phyloP scores from a whole-genome alignment of 2,329 filamentous ascomycete genomes.

The Neofusicoccum kwambonambiense region DNA sequence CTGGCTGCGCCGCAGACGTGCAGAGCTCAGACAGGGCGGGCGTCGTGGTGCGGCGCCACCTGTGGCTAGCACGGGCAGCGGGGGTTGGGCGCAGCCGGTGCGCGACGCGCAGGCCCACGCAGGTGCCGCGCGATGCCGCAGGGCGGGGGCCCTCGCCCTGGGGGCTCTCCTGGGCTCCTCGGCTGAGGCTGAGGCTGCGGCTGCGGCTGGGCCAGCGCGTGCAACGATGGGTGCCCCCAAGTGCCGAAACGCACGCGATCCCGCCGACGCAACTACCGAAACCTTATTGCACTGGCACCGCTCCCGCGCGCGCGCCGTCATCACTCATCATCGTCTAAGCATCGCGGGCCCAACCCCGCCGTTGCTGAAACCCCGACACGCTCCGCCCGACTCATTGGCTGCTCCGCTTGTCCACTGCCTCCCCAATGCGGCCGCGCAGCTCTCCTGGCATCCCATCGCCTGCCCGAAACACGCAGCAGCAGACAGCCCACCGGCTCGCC shows the following conservation, averaged over 20 bases:
- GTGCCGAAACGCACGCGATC: conserved; percentile 5
- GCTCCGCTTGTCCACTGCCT: no score
- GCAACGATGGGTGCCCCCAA: background rate
- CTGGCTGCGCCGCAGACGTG: no score
- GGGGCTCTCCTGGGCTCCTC: no score
- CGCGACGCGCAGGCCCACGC: no score
- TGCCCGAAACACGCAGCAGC: background rate
- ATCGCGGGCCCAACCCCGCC: background rate
- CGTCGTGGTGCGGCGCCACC: no score
- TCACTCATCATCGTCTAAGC: background rate
- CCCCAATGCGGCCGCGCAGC: background rate
- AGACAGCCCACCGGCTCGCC: background rate
- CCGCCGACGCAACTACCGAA: background rate
- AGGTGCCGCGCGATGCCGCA: no score
- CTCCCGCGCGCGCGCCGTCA: background rate
- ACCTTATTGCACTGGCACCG: background rate
- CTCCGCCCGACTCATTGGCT: background rate
- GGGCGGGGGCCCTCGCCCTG: no score
- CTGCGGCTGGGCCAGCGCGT: no score
- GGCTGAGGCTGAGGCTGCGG: no score
- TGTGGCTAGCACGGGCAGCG: no score
- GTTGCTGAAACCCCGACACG: background rate
- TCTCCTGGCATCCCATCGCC: background rate
- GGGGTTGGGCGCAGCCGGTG: no score
- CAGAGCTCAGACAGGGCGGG: no score